A percentile compares a stretch with the other conserved stretches of the same genome.
These are phyloP conservation scores for Adansonia madagascariensis DNA, from an alignment of 441 rosid genomes.

Conservation along the genomic window DNA sequence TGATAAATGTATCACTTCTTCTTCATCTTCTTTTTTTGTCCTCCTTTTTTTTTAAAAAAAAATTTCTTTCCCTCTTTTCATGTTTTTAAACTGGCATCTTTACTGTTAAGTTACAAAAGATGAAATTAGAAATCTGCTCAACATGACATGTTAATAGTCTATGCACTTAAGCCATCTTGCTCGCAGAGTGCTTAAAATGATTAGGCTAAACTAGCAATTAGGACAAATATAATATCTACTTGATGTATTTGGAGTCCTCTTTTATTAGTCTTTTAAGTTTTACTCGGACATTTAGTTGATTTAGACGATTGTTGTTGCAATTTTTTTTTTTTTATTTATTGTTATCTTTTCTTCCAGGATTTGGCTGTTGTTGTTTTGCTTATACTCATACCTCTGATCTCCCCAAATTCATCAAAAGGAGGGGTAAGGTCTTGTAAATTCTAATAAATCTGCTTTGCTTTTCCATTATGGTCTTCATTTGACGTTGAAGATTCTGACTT, in stretches of 20 bases:
- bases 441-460: constrained; percentile 25
- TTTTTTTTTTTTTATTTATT: constrained; percentile 15
- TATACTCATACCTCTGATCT: constrained; percentile 59
- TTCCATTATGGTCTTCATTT: constrained; percentile 24
- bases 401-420: constrained; percentile 98
- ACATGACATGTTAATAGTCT: constrained; percentile 20
- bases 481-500: constrained; percentile 17
- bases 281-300: constrained; percentile 24
- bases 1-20: constrained; percentile 13
- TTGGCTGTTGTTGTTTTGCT: constrained; percentile 91
- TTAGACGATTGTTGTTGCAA: constrained; percentile 23
- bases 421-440: constrained; percentile 65
- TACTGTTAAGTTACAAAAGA: constrained; percentile 17
- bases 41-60: neutral
- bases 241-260: neutral
- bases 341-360: constrained; percentile 58
- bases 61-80: constrained; percentile 4
- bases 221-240: neutral
- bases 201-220: constrained; percentile 2
- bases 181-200: neutral
- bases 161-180: constrained; percentile 22
- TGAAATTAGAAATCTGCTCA: constrained; percentile 19
- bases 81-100: constrained; percentile 6
- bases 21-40: neutral
- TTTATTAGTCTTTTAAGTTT: constrained; percentile 2